Evolutionary conservation across 2,329 filamentous ascomycete genomes (phyloP).

Genomic region (Pseudogymnoascus pannorum): DNA sequence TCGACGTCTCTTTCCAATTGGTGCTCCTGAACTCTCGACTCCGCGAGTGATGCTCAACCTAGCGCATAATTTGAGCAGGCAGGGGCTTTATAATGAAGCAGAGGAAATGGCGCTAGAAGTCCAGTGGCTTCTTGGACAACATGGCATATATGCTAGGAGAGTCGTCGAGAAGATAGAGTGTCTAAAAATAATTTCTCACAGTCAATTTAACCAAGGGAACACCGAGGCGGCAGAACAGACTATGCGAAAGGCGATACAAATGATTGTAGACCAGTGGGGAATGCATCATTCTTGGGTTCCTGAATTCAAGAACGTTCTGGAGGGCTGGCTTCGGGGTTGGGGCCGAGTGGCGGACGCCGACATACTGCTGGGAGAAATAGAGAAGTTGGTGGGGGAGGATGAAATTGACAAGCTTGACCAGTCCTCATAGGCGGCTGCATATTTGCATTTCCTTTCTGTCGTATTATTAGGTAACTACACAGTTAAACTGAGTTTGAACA

Average conservation of each 20-base stretch:
- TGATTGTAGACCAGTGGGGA: constrained; percentile 12
- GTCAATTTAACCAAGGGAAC: constrained; percentile 19
- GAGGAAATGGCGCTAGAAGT: constrained; percentile 15
- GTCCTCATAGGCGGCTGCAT: too few relatives aligned
- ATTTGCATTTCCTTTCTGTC: too few relatives aligned
- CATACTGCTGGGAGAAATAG: constrained; percentile 13
- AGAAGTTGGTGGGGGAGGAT: constrained; percentile 12
- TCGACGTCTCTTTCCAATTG: constrained; percentile 15
- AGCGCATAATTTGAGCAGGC: constrained; percentile 17
- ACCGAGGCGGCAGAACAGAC: constrained; percentile 18
- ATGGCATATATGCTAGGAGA: constrained; percentile 18
- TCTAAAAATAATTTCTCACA: constrained; percentile 17
- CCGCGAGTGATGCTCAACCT: constrained; percentile 18
- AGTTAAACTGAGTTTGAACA: too few relatives aligned
- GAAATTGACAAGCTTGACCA: too few relatives aligned
- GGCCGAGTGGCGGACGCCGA: constrained; percentile 20
- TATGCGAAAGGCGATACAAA: constrained; percentile 18
- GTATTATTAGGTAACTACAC: too few relatives aligned
- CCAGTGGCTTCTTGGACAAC: constrained; percentile 15
- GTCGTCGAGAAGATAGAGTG: constrained; percentile 18
- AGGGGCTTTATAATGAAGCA: constrained; percentile 17
- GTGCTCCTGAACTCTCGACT: constrained; percentile 8
- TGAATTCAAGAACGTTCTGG: constrained; percentile 19
- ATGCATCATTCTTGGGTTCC: constrained; percentile 16
- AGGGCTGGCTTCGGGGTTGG: constrained; percentile 20